phyloP scores from a whole-genome alignment of 2,329 filamentous ascomycete genomes.

The Epichloe scottii region DNA sequence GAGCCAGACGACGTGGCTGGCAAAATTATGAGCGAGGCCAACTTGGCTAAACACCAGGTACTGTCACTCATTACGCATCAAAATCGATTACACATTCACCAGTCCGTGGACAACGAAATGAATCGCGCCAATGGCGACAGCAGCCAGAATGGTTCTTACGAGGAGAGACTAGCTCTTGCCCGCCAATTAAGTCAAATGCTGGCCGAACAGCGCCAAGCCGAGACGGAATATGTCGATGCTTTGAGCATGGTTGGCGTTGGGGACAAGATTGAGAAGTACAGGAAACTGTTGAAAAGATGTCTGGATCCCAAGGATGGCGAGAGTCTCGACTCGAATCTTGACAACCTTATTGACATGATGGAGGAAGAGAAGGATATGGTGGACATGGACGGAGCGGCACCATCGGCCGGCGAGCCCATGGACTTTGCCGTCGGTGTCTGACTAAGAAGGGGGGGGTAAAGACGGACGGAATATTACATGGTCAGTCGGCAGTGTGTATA shows the following conservation, averaged over 20 bases:
- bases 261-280: constrained; percentile 63
- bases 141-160: constrained; percentile 31
- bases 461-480: too few species aligned
- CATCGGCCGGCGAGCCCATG: constrained; percentile 18
- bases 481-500: background rate
- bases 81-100: constrained; percentile 39
- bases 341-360: constrained; percentile 50
- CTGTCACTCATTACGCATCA: constrained; percentile 38
- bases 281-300: constrained; percentile 54
- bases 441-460: background rate
- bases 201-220: constrained; percentile 46
- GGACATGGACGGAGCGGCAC: constrained; percentile 19
- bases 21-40: constrained; percentile 39
- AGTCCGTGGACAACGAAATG: constrained; percentile 38
- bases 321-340: constrained; percentile 52
- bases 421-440: constrained; percentile 11
- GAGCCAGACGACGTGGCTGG: constrained; percentile 42
- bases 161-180: constrained; percentile 45
- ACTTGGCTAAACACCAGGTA: constrained; percentile 33
- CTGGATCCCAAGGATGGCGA: constrained; percentile 55
- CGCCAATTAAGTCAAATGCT: constrained; percentile 44
- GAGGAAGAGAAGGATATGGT: constrained; percentile 44
- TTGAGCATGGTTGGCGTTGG: constrained; percentile 57
- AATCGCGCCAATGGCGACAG: constrained; percentile 37
- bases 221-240: constrained; percentile 56